phyloP scores from a whole-genome alignment of 257 asterid species.

The Verbena officinalis region DNA sequence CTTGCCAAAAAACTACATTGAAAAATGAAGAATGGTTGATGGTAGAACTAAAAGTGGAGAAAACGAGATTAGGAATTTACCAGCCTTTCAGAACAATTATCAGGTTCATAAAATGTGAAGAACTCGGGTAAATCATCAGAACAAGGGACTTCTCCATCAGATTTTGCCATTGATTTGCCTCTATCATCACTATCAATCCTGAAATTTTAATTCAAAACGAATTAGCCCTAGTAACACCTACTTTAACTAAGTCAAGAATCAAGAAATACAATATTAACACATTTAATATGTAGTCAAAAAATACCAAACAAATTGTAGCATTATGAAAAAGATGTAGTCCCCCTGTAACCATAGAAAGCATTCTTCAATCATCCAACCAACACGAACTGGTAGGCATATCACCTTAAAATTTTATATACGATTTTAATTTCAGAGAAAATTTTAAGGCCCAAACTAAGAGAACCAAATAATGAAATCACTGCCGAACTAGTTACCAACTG shows the following conservation, averaged over 20 bases:
- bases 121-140: conserved; percentile 39
- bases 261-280: too few relatives aligned
- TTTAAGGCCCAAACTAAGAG: background rate
- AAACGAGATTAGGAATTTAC: conserved; percentile 22
- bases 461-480: too few relatives aligned
- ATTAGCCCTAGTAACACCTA: too few relatives aligned
- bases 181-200: background rate
- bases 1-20: too few relatives aligned
- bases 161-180: background rate
- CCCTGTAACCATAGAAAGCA: background rate
- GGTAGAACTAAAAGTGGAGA: background rate
- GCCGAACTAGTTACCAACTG: background rate
- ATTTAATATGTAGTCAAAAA: background rate
- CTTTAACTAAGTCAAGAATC: too few relatives aligned
- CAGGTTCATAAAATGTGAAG: conserved; percentile 35
- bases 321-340: background rate
- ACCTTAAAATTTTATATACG: background rate
- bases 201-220: background rate
- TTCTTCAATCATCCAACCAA: background rate
- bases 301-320: background rate
- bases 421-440: background rate
- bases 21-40: background rate
- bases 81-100: conserved; percentile 27
- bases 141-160: conserved; percentile 4
- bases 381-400: background rate